A percentile compares a stretch with the other conserved stretches of the same genome.
These are phyloP conservation scores for Lasiosphaeria hispida DNA, from an alignment of 495 filamentous ascomycete species.

Conservation along the genomic window DNA sequence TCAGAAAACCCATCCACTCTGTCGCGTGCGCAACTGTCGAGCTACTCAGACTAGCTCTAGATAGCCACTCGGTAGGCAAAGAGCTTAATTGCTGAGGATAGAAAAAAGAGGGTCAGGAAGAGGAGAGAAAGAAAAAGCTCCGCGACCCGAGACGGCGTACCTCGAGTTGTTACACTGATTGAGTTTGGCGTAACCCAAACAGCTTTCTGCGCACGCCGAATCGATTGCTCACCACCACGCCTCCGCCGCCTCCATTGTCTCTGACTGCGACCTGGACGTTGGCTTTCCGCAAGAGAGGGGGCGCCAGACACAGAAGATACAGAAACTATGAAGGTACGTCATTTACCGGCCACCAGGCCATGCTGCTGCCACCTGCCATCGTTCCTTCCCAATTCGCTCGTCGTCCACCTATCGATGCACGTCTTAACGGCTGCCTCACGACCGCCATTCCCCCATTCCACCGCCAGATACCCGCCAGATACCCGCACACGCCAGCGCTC, in stretches of 20 bases:
- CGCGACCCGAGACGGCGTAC: slow-evolving; percentile 19
- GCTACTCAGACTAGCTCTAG: background rate
- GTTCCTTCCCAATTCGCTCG: slow-evolving; percentile 20
- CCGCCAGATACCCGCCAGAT: too few relatives aligned
- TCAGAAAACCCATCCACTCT: slow-evolving; percentile 1
- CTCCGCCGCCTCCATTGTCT: slow-evolving; percentile 9
- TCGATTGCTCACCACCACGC: slow-evolving; percentile 17
- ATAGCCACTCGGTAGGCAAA: too few relatives aligned
- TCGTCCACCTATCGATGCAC: slow-evolving; percentile 9
- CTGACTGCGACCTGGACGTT: slow-evolving; percentile 7
- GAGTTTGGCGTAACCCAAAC: slow-evolving; percentile 31
- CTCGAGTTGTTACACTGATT: slow-evolving; percentile 33
- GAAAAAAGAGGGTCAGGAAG: slow-evolving; percentile 10
- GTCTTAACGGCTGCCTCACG: background rate
- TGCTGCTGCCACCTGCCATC: slow-evolving; percentile 15
- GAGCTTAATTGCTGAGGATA: background rate
- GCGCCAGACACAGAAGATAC: slow-evolving; percentile 24
- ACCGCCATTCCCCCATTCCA: too few relatives aligned
- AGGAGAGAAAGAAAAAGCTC: slow-evolving; percentile 3
- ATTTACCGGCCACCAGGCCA: slow-evolving; percentile 29
- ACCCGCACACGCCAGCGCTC: too few relatives aligned
- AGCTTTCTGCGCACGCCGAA: slow-evolving; percentile 23
- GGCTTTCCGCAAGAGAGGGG: slow-evolving; percentile 14
- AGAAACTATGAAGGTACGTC: slow-evolving; percentile 47
- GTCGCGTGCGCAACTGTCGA: background rate